Percentiles rank a stretch among this genome's conserved stretches.
phyloP scores from a whole-genome alignment of 345 rosid species.

The Linum lewisii region DNA sequence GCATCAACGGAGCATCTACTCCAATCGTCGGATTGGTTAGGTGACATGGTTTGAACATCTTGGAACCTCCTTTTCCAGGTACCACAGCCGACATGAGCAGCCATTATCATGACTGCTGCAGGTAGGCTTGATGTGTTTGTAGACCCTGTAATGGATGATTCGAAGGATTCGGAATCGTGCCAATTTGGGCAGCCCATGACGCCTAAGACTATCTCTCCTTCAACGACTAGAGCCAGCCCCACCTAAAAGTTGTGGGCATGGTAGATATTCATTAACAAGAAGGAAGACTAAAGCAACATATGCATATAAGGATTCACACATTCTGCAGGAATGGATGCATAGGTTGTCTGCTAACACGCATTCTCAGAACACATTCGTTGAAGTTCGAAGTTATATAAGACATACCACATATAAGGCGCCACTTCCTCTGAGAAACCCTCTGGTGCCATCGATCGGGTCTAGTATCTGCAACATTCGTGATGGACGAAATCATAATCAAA shows the following conservation, averaged over 20 bases:
- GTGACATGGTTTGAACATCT: background rate
- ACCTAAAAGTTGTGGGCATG: conserved; percentile 39
- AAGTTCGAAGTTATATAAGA: background rate
- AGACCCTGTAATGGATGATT: conserved; percentile 7
- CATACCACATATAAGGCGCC: conserved; percentile 78
- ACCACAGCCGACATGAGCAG: conserved; percentile 70
- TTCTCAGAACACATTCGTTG: no score
- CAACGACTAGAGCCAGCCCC: conserved; percentile 83
- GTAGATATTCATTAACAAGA: background rate
- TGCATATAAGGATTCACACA: background rate
- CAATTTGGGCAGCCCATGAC: conserved; percentile 94
- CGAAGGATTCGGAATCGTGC: conserved; percentile 19
- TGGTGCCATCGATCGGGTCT: conserved; percentile 90
- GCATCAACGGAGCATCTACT: conserved; percentile 61
- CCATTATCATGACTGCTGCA: conserved; percentile 46
- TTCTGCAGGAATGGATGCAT: background rate
- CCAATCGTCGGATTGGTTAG: conserved; percentile 39
- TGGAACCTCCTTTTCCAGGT: conserved; percentile 54
- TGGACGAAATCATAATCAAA: background rate
- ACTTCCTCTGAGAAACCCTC: conserved; percentile 69
- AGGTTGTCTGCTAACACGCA: no score
- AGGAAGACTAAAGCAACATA: background rate
- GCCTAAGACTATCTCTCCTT: conserved; percentile 65
- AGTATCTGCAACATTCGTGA: conserved; percentile 43
- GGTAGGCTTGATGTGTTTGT: background rate